Percentiles rank a stretch among this genome's conserved stretches.
Evolutionary conservation across 306 rosid genomes (phyloP).

Genomic region (Corylus heterophylla): DNA sequence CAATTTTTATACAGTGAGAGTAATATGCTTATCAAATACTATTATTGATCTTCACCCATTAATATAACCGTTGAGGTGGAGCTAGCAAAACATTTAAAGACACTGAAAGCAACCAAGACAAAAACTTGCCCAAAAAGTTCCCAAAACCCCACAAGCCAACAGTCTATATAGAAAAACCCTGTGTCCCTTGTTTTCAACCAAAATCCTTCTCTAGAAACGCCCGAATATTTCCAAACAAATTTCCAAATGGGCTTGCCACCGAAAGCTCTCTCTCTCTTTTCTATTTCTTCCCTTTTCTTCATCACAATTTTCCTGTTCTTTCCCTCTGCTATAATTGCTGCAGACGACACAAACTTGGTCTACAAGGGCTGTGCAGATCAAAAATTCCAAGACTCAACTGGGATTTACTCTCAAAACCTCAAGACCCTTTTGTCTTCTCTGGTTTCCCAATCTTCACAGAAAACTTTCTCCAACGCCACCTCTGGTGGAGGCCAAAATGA

Average conservation of each 20-base stretch:
- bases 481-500: slow-evolving; percentile 48
- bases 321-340: slow-evolving; percentile 18
- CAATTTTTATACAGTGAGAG: too few species aligned
- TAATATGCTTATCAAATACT: not conserved
- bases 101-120: not conserved
- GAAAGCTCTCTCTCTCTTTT: slow-evolving; percentile 14
- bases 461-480: slow-evolving; percentile 55
- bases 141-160: not conserved
- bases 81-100: not conserved
- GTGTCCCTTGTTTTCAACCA: not conserved
- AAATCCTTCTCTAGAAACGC: not conserved
- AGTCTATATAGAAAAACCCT: not conserved
- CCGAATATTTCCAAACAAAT: not conserved
- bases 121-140: not conserved
- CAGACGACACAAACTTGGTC: slow-evolving; percentile 52
- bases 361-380: slow-evolving; percentile 80
- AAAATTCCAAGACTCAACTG: slow-evolving; percentile 54
- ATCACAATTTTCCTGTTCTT: slow-evolving; percentile 1
- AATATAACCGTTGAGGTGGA: not conserved
- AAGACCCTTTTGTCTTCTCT: slow-evolving; percentile 48
- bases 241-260: slow-evolving; percentile 46
- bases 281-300: slow-evolving; percentile 19
- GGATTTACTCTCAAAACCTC: slow-evolving; percentile 51
- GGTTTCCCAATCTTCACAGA: slow-evolving; percentile 49
- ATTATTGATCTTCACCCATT: not conserved